These are phyloP conservation scores for Fusarium cyanostomum DNA, from an alignment of 2,329 filamentous ascomycete genomes.

Conservation along the genomic window DNA sequence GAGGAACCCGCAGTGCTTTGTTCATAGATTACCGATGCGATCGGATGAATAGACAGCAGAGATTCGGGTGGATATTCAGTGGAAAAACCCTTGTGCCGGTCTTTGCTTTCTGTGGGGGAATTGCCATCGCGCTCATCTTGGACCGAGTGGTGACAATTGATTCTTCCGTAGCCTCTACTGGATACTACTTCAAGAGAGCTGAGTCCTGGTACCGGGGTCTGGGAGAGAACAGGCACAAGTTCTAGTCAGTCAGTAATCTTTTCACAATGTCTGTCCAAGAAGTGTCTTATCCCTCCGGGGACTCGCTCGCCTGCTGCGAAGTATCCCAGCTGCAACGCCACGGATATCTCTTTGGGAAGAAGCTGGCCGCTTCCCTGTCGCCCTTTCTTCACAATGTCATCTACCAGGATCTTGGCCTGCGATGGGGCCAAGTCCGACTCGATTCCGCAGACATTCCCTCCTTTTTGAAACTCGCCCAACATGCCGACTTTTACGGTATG, in stretches of 20 bases:
- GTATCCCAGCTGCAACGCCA: conserved; percentile 52
- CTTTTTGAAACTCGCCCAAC: conserved; percentile 62
- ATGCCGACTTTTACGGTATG: conserved; percentile 70
- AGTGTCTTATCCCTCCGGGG: conserved; percentile 31
- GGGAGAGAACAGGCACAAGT: no score
- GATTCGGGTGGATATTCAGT: conserved; percentile 8
- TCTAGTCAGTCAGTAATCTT: not conserved
- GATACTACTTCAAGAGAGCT: conserved; percentile 28
- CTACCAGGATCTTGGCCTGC: conserved; percentile 60
- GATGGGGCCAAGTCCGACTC: conserved; percentile 62
- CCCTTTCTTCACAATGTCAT: conserved; percentile 64
- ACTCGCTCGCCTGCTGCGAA: conserved; percentile 36
- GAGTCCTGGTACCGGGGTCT: no score
- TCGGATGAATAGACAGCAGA: conserved; percentile 17
- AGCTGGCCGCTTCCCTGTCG: conserved; percentile 64
- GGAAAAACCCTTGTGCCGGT: conserved; percentile 33
- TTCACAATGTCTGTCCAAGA: conserved; percentile 33
- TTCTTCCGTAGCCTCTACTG: conserved; percentile 13
- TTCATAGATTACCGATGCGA: not conserved
- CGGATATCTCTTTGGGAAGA: conserved; percentile 67
- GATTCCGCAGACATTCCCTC: conserved; percentile 60
- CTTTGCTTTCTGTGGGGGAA: not conserved
- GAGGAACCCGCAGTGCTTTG: conserved; percentile 9
- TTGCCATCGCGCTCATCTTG: not conserved
- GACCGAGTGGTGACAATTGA: conserved; percentile 6